Evolutionary conservation across 495 filamentous ascomycete species (phyloP).

Genomic region (Penicillium robsamsonii): DNA sequence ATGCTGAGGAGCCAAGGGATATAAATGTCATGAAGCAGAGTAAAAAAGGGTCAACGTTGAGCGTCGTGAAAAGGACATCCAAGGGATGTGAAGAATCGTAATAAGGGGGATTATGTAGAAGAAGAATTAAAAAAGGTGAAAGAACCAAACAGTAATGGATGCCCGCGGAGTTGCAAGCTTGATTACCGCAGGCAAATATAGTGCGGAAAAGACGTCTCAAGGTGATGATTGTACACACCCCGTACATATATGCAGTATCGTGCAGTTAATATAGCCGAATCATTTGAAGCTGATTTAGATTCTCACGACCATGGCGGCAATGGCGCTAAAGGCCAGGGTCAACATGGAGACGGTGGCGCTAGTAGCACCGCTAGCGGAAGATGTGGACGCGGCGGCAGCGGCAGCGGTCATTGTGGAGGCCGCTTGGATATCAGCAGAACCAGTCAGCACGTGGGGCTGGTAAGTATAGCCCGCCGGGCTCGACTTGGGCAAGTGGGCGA

Average conservation of each 20-base stretch:
- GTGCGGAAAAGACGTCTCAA: slow-evolving; percentile 1
- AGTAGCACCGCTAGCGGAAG: slow-evolving; percentile 22
- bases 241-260: slow-evolving; percentile 8
- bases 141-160: slow-evolving; percentile 12
- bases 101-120: slow-evolving; percentile 23
- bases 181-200: slow-evolving; percentile 4
- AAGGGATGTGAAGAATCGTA: slow-evolving; percentile 16
- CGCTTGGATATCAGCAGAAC: slow-evolving; percentile 12
- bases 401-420: slow-evolving; percentile 16
- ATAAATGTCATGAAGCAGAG: slow-evolving; percentile 26
- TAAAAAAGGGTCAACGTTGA: slow-evolving; percentile 26
- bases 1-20: slow-evolving; percentile 27
- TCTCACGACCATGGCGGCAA: slow-evolving; percentile 29
- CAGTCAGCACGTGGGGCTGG: slow-evolving; percentile 8
- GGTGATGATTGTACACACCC: slow-evolving; percentile 15
- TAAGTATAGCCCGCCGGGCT: slow-evolving; percentile 11
- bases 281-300: slow-evolving; percentile 17
- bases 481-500: slow-evolving; percentile 30
- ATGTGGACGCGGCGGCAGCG: slow-evolving; percentile 12
- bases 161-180: slow-evolving; percentile 15
- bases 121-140: slow-evolving; percentile 16
- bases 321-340: slow-evolving; percentile 29
- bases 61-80: slow-evolving; percentile 23
- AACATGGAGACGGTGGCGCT: slow-evolving; percentile 27
- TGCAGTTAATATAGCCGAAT: slow-evolving; percentile 6